These are phyloP conservation scores for Phialophora tarda DNA, from an alignment of 2,329 filamentous ascomycete species.

Conservation along the genomic window DNA sequence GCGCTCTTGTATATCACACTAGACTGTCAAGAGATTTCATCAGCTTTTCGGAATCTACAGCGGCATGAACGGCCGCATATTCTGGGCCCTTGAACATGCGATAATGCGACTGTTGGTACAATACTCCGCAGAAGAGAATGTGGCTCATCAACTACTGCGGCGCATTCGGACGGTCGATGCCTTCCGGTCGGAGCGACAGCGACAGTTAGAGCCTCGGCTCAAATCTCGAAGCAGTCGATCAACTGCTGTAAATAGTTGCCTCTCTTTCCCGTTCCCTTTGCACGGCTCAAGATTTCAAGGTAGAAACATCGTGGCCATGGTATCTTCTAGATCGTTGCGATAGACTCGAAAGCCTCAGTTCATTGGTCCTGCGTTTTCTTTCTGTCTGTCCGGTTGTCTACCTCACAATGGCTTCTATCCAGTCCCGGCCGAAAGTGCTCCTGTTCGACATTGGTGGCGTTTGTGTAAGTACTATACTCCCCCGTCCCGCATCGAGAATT, in stretches of 20 bases:
- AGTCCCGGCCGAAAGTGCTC: slow-evolving; percentile 67
- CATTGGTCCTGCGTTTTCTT: background rate
- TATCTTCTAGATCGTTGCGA: background rate
- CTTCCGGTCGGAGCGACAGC: background rate
- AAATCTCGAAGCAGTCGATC: background rate
- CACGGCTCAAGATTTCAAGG: background rate
- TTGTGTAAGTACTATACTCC: slow-evolving; percentile 73
- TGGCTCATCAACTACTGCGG: background rate
- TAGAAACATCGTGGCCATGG: background rate
- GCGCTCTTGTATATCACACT: background rate
- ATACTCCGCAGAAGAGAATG: background rate
- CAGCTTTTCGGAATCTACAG: background rate
- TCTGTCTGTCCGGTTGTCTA: background rate
- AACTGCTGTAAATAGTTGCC: background rate
- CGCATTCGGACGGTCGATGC: background rate
- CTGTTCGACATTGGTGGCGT: slow-evolving; percentile 97
- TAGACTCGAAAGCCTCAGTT: background rate
- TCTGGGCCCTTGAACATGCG: background rate
- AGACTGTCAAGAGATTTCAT: background rate
- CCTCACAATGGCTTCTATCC: slow-evolving; percentile 1
- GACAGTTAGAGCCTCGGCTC: slow-evolving; percentile 1
- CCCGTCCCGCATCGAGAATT: background rate
- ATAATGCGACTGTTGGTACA: background rate
- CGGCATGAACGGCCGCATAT: background rate
- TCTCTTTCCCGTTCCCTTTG: background rate